These are phyloP conservation scores for Arctium minus DNA, from an alignment of 129 eudicot species.

Conservation along the genomic window DNA sequence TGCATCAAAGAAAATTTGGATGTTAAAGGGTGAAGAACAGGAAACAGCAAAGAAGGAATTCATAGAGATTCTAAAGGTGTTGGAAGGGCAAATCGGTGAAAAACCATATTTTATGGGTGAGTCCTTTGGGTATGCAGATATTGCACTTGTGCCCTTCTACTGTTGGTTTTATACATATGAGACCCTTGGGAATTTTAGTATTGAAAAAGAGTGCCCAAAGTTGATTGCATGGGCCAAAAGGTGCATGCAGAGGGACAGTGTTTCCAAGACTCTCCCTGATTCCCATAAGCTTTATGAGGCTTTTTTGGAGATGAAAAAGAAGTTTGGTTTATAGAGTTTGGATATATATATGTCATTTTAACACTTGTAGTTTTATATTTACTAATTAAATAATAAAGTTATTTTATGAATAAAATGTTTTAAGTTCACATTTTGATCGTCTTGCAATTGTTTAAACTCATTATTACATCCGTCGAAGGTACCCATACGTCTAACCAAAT, in stretches of 20 bases:
- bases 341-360: not conserved
- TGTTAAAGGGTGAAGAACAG: slow-evolving; percentile 29
- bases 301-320: not conserved
- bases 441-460: not conserved
- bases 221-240: slow-evolving; percentile 46
- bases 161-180: slow-evolving; percentile 42
- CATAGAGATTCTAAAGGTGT: slow-evolving; percentile 22
- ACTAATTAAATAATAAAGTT: not conserved
- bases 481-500: not conserved
- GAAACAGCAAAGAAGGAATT: slow-evolving; percentile 40
- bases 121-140: slow-evolving; percentile 28
- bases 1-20: slow-evolving; percentile 8
- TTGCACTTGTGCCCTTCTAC: slow-evolving; percentile 33
- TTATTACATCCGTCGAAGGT: not conserved
- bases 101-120: slow-evolving; percentile 45
- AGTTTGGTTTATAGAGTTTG: not conserved
- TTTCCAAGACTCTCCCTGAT: slow-evolving; percentile 34
- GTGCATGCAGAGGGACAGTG: slow-evolving; percentile 36
- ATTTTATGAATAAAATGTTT: not conserved
- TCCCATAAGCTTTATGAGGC: slow-evolving; percentile 10
- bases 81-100: slow-evolving; percentile 42
- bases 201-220: slow-evolving; percentile 39
- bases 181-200: slow-evolving; percentile 26
- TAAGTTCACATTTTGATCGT: not conserved
- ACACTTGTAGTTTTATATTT: not conserved